Evolutionary conservation across 345 rosid genomes (phyloP).

Genomic region (Rhizophora mangle): DNA sequence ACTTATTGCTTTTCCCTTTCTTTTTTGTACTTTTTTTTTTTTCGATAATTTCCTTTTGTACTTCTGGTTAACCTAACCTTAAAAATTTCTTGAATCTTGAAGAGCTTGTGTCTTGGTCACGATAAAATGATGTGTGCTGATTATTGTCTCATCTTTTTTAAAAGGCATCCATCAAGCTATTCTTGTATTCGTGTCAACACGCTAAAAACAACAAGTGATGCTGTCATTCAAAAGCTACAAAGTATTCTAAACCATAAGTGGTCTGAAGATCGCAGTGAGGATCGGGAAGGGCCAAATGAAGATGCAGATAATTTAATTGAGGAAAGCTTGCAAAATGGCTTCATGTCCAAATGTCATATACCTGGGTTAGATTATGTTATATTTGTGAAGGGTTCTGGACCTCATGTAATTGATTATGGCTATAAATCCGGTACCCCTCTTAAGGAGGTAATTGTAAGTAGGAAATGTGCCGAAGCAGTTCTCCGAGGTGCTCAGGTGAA

Average conservation of each 20-base stretch:
- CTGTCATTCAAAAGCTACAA: conserved; percentile 62
- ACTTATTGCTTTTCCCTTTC: too few species aligned
- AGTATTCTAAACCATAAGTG: conserved; percentile 36
- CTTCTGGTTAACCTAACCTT: too few species aligned
- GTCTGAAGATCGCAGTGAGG: conserved; percentile 19
- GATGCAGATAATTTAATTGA: conserved; percentile 3
- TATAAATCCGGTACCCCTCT: conserved; percentile 47
- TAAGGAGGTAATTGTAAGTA: conserved; percentile 92
- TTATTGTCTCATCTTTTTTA: neutral
- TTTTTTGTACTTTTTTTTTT: too few species aligned
- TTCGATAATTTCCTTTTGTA: too few species aligned
- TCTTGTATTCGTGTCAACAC: conserved; percentile 88
- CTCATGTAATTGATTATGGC: conserved; percentile 64
- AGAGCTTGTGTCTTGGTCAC: too few species aligned
- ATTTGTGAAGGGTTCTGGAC: conserved; percentile 87
- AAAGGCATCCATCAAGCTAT: conserved; percentile 80
- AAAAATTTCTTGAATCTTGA: too few species aligned
- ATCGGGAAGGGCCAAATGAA: conserved; percentile 4
- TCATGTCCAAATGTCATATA: conserved; percentile 56
- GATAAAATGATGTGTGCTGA: neutral
- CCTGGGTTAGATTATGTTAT: conserved; percentile 82
- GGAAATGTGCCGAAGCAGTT: conserved; percentile 98
- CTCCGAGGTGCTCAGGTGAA: conserved; percentile 97
- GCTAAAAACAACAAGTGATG: conserved; percentile 60
- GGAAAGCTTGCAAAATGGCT: conserved; percentile 20